Base-by-base conservation (phyloP, 2,329 filamentous ascomycete species). In the Plenodomus tracheiphilus region DNA sequence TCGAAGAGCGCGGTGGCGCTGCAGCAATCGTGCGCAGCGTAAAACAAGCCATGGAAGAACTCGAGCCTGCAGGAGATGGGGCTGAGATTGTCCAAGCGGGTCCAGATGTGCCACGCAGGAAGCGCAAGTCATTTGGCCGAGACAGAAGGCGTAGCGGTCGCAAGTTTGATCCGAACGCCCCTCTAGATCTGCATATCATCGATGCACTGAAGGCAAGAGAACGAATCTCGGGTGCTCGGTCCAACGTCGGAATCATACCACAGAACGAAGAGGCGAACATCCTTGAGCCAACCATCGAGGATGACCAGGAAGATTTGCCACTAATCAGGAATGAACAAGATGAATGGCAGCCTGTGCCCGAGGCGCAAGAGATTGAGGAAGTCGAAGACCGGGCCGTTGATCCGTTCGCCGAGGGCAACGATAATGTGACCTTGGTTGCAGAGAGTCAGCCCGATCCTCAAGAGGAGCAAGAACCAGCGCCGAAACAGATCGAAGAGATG, bases 1-100 rank as follows among this genome's bases (percentile, higher is more conserved):
- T 85, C 16, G 57, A 66, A 9, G 41, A 57, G 2, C 71, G 75
- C 49, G 79, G 78, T 2, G 77, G 77, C n/a, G 56, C 77, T 11
- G 61, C 71, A 11, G 60, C 51, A n/a, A 74, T 80, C 41, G 44
- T 69, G 10, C 51, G 60, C 16, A 52, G 54, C 28, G 53, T 78
- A 43, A 62, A 61, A 42, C 43, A 50, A 18, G 58, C 57, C n/a
- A 47, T 58, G 7, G 51, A 64, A 21, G 53, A 54, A 9, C 53
- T 49, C 13, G 56, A 44, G 17, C 41, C 51, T 15, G 32, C 45
- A 5, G 36, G 20, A 21, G 47, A 46, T 35, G 49, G 43, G 22
- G 42, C 46, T 8, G 41, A 41, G 22, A 46, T 36, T 20, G 28
- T 36, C 4, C 39, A 48, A 11, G 44, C n/a, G 13, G 42, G 46